Evolutionary conservation across 1,284 basidiomycete species (phyloP).

Genomic region (Neotropicomus parvogracilis): DNA sequence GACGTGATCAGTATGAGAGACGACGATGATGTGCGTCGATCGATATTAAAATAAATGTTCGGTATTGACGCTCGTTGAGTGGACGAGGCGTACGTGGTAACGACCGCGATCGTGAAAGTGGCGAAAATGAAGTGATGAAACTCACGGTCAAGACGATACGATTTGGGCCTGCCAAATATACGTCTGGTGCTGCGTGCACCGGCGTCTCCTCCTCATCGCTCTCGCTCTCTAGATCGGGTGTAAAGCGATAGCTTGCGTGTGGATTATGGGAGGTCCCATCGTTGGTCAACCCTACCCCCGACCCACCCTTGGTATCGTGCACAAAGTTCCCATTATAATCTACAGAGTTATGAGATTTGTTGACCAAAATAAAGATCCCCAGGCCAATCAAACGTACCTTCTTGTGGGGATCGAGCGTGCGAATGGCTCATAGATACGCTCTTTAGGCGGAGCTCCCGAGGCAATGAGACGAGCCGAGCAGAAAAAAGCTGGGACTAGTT

Average conservation of each 20-base stretch:
- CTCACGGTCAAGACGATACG: constrained; percentile 16
- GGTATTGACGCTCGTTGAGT: background rate
- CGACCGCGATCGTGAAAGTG: background rate
- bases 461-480: background rate
- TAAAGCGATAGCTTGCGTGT: background rate
- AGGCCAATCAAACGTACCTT: constrained; percentile 13
- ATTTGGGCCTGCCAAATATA: background rate
- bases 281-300: background rate
- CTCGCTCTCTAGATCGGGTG: constrained; percentile 13
- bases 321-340: constrained; percentile 5
- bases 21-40: background rate
- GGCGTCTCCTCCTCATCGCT: constrained; percentile 10
- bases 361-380: background rate
- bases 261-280: constrained; percentile 2
- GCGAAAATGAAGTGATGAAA: background rate
- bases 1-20: constrained; percentile 14
- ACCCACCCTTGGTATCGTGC: constrained; percentile 14
- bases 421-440: constrained; percentile 16
- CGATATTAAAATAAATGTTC: background rate
- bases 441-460: background rate
- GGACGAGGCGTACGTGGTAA: background rate
- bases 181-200: background rate
- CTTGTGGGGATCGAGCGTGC: constrained; percentile 3
- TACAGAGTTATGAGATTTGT: constrained; percentile 12
- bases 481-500: background rate